Evolutionary conservation across 2,329 filamentous ascomycete species (phyloP), one percentile per base, ranked within the genome.

Genomic region (Botrytis sinoallii): DNA sequence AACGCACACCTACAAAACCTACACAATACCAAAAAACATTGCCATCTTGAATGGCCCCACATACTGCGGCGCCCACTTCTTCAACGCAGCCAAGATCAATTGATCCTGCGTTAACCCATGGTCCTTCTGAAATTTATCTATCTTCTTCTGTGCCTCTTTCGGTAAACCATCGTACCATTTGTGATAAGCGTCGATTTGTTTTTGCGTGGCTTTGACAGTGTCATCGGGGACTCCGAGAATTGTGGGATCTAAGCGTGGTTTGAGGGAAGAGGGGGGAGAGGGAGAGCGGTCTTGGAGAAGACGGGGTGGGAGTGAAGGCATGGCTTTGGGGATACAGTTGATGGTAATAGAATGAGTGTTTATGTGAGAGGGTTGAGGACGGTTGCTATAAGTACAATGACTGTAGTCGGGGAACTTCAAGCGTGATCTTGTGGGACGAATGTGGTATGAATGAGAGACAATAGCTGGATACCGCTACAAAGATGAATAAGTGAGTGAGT

Each of bases 11-110:
- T 14, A 35, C 3, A 38, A 57, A 38, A 25, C 46, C 25, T 25
- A 57, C 12, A 69, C 66, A 57, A 69, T 40, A 12, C 66, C 48
- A 42, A 69, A 69, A 57, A 57, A 57, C 66, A 40, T 40, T 18
- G 66, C 66, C 20, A 18, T 32, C 44, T 69, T 69, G 20, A 57
- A 57, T 2, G 14, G 5, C 5, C 38, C 35, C n/a, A 46, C 55
- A 38, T 70, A 70, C 9, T n/a, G 22, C 55, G 68, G 55, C 20
- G 68, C 55, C 29, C 29, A 70, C 32, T 70, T 1, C 20, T 63
- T 70, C 14, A 63, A 46, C n/a, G 8, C 48, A 4, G 68, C 40
- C 68, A 46, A 46, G 14, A 64, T 48, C 6, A 64, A 18, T n/a
- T 63, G 68, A 40, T 71, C 7, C 16, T 1, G 5, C 4, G 68